Evolutionary conservation across 2,329 filamentous ascomycete species (phyloP).

Genomic region (Diaporthe eres): DNA sequence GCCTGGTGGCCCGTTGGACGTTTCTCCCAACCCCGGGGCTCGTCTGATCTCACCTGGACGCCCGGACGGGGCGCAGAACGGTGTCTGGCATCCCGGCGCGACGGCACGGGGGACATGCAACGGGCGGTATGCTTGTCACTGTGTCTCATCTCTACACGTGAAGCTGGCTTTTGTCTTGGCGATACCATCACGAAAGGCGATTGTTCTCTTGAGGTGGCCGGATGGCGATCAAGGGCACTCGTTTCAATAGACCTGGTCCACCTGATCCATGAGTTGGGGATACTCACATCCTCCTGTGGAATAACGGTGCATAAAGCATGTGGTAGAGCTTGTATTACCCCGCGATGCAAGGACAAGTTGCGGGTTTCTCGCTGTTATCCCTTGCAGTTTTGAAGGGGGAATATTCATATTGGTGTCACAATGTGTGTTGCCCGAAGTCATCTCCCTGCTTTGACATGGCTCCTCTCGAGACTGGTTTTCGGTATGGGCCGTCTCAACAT

Average conservation of each 20-base stretch:
- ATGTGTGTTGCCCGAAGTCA: not conserved
- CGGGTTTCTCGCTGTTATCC: not conserved
- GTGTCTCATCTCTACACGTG: not conserved
- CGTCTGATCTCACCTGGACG: not conserved
- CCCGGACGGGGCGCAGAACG: no score
- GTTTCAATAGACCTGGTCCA: not conserved
- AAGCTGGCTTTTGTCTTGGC: not conserved
- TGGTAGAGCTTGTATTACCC: not conserved
- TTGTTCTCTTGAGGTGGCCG: not conserved
- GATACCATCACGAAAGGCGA: not conserved
- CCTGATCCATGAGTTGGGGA: no score
- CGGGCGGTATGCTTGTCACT: not conserved
- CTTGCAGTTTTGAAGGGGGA: not conserved
- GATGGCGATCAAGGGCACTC: not conserved
- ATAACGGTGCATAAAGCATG: no score
- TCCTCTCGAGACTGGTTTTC: not conserved
- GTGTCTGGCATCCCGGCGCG: not conserved
- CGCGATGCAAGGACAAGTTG: not conserved
- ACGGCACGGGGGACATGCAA: not conserved
- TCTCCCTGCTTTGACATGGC: not conserved
- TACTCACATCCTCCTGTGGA: no score
- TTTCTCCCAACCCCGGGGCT: not conserved
- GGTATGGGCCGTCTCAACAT: not conserved
- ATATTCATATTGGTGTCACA: no score
- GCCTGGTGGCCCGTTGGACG: not conserved